These are phyloP conservation scores for Porphyrellus cyaneotinctus DNA, from an alignment of 768 basidiomycete genomes.

Conservation along the genomic window DNA sequence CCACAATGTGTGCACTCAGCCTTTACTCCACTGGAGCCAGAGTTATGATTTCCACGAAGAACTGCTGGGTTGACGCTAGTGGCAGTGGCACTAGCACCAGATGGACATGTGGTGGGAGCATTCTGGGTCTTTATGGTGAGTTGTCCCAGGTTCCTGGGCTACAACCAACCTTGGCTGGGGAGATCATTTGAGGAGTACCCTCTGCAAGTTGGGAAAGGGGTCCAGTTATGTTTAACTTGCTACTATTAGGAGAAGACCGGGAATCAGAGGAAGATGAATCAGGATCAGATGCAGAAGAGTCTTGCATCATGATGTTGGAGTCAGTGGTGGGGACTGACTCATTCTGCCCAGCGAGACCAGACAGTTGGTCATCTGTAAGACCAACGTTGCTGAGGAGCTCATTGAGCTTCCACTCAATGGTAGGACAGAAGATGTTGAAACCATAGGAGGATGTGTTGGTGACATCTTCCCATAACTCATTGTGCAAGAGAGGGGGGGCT, in stretches of 20 bases:
- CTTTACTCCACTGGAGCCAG: conserved; percentile 58
- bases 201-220: conserved; percentile 39
- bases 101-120: conserved; percentile 42
- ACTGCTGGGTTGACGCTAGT: conserved; percentile 51
- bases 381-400: conserved; percentile 53
- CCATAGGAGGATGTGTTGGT: conserved; percentile 45
- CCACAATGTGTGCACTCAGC: conserved; percentile 88
- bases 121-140: conserved; percentile 57
- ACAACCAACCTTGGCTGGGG: conserved; percentile 55
- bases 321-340: conserved; percentile 10
- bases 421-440: conserved; percentile 66
- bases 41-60: conserved; percentile 30
- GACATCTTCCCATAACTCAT: conserved; percentile 80
- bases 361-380: conserved; percentile 15
- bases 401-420: conserved; percentile 83
- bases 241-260: conserved; percentile 1
- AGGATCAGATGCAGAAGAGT: conserved; percentile 14
- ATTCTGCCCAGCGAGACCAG: conserved; percentile 4
- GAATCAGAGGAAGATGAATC: conserved; percentile 12
- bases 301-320: conserved; percentile 29
- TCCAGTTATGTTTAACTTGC: conserved; percentile 7
- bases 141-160: conserved; percentile 47
- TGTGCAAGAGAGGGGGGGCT: conserved; percentile 61
- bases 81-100: conserved; percentile 62
- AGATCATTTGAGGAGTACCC: conserved; percentile 44